Evolutionary conservation across 2,329 filamentous ascomycete genomes (phyloP), one percentile per base, ranked within the genome.

Genomic region (Fusarium chlamydosporum): DNA sequence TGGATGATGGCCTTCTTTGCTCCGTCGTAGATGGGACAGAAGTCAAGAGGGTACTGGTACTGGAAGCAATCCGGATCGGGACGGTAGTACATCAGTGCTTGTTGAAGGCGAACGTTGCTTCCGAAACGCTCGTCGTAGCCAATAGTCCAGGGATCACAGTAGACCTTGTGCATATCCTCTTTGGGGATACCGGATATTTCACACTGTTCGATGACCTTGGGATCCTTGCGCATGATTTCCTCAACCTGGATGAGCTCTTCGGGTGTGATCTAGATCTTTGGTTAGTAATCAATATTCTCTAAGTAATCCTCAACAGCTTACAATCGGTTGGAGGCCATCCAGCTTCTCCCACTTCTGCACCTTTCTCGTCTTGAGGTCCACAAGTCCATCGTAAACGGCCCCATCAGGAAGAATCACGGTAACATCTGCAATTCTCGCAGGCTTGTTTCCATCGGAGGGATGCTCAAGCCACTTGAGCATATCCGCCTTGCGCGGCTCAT

Each of bases 91-190:
- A 97, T 97, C 56, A 97, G 83, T 3, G 93, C 94, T 81, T 97
- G 94, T 80, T 97, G 94, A 6, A 97, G 87, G 56, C 94, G 89
- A 42, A 93, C 84, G 42, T 84, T 84, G 77, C 82, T 95, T 65
- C 94, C 94, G 74, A 94, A 96, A 43, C 94, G 90, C 81, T 96
- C 92, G 74, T 97, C 94, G 76, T 93, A 97, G 48, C 94, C 94
- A 79, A 97, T 97, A 1, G 94, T 97, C 94, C 94, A 97, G 12
- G 93, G 93, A 77, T 97, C 94, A 79, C 94, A 97, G 82, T 96
- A 97, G 47, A 97, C 92, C 81, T 97, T 97, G 83, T 96, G 83
- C 94, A 97, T 97, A 64, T 97, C 92, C 71, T 92, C 86, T 58
- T 85, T 85, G 13, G 92, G 88, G 63, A 97, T 92, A 2, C 94